Evolutionary conservation across 176 grass and related monocot species (phyloP).

Genomic region (Musa beccarii): DNA sequence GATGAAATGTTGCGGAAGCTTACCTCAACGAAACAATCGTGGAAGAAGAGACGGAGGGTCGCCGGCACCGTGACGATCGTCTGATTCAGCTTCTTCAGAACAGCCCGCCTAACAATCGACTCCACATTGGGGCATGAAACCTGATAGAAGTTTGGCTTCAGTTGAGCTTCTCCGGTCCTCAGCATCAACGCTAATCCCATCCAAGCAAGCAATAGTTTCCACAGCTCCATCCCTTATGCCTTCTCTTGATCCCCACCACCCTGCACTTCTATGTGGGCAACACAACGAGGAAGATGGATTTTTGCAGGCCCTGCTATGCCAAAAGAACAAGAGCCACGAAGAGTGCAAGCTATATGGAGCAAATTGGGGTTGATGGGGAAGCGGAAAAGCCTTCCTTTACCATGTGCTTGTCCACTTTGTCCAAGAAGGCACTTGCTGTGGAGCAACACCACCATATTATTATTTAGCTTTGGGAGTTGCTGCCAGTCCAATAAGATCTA

Average conservation of each 20-base stretch:
- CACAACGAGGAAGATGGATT: neutral
- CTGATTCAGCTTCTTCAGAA: slow-evolving; percentile 34
- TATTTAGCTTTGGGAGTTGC: neutral
- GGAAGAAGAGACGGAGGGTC: slow-evolving; percentile 56
- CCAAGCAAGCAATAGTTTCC: neutral
- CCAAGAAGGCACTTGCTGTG: neutral
- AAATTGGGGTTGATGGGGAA: neutral
- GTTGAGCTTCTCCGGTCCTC: neutral
- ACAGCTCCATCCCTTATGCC: neutral
- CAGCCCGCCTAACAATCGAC: slow-evolving; percentile 32
- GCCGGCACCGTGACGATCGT: slow-evolving; percentile 47
- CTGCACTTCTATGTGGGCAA: neutral
- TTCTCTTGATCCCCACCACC: too few species aligned
- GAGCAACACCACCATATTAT: neutral
- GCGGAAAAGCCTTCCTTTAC: neutral
- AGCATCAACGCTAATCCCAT: neutral
- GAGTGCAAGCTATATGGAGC: neutral
- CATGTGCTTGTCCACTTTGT: neutral
- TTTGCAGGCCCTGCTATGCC: neutral
- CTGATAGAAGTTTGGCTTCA: slow-evolving; percentile 34
- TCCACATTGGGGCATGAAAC: slow-evolving; percentile 46
- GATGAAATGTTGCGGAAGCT: neutral
- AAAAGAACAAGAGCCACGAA: neutral
- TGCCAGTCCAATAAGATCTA: neutral
- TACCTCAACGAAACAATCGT: slow-evolving; percentile 55